Evolutionary conservation across 176 grass and related monocot genomes (phyloP), one percentile per base, ranked within the genome.

Genomic region (Elaeis guineensis): DNA sequence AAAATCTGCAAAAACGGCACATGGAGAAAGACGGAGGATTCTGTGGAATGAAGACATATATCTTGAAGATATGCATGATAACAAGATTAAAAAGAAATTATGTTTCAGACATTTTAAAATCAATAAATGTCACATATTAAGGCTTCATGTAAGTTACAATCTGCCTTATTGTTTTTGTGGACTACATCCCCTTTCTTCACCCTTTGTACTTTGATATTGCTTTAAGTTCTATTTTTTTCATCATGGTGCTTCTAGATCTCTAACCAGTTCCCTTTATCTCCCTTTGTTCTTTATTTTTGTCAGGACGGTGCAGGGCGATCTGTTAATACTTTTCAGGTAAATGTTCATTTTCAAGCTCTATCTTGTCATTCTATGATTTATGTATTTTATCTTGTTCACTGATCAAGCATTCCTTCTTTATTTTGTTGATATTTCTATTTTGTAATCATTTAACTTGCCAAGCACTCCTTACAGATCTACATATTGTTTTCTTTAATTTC

Each of bases 101-200:
- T 54, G 25, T 6, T 69, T 80, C 4, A 57, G 30, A 2, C 23
- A 62, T 50, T 80, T 63, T 15, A 28, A 49, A 19, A 55, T 12
- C 6, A 80, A 52, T 1, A 75, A 19, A 55, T 32, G 57, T 8
- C 71, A 75, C 54, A 60, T 80, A 35, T 57, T 80, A 63, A 80
- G 52, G 61, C 71, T 80, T 16, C 71, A 75, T 49, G 78, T 80
- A 9, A 56, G 71, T 55, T 67, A 51, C 0, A 2, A 4, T 25
- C 25, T 57, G 5, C 25, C 5, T 51, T 54, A 1, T 63, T 75
- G 25, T 55, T 55, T 54, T 19, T 54, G 19, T 19, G 4, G 17
- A n/a, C 17, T 19, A 16, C 5, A 54, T 54, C 52, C 19, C 28
- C 5, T 30, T 1, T 30, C 28, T 30, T 30, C 0, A 5, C 5